Base-by-base conservation (phyloP, 1,284 basidiomycete species). In the Acaromyces ingoldii region DNA sequence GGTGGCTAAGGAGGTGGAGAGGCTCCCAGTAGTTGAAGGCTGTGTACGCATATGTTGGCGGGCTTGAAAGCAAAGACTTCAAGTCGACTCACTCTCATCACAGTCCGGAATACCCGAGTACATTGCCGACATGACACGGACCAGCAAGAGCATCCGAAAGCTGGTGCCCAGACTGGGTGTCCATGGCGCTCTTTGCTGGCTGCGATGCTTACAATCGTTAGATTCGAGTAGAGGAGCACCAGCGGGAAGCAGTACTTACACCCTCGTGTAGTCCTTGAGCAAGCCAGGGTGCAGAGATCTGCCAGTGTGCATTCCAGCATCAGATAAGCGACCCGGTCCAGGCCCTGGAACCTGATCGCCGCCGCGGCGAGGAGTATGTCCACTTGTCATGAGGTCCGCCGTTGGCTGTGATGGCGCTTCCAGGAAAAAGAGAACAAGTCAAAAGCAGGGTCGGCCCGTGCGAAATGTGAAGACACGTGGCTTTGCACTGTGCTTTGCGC, bases 1-100 rank as follows among this genome's bases (percentile, higher is more conserved):
- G 7, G 38, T 29, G 48, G 30, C 85, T 92, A 80, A 77, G 91
- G 4, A 69, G 91, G 77, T 97, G 93, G 29, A 98, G 78, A 21
- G 95, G 93, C 73, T 98, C 95, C 89, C 89, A 98, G 77, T 96
- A 98, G 77, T 98, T 98, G 81, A 86, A 98, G 10, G 53, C 55
- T 50, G 34, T 7, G 24, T 44, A 15, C 36, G 38, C n/a, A n/a
- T n/a, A n/a, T n/a, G n/a, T n/a, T n/a, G n/a, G 19, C n/a, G 25
- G 25, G 13, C 33, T 13, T 13, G 33, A 34, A 34, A n/a, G 33
- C 33, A 34, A 13, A n/a, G 19, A 13, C 13, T 34, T 34, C 13
- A 34, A 34, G 33, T 34, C 19, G 15, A 57, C 50, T 24, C 24
- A 58, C 61, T 44, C 46, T 99, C 95, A 71, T 99, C 95, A 66